A percentile compares a stretch with the other conserved stretches of the same genome.
Conservation (phyloP, 2,329 filamentous ascomycete genomes). For the Paraphaeosphaeria minitans region DNA sequence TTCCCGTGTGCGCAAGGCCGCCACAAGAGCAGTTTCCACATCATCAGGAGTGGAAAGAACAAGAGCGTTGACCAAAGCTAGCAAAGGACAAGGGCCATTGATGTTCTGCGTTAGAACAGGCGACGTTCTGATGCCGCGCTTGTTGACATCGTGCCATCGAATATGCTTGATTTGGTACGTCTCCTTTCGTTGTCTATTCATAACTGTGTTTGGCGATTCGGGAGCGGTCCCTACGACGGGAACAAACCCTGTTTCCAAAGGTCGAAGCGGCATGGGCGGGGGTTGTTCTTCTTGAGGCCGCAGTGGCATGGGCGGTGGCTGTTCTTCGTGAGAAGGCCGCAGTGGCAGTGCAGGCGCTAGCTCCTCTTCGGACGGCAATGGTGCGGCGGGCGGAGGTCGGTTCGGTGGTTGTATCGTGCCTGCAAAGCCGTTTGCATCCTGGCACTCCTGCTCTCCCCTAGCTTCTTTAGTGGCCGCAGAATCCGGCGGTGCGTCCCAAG, state of each 20-base stretch:
- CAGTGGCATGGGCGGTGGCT: constrained; percentile 40
- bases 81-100: constrained; percentile 91
- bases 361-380: constrained; percentile 27
- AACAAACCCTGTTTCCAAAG: constrained; percentile 29
- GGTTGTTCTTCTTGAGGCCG: constrained; percentile 42
- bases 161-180: constrained; percentile 95
- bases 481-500: constrained; percentile 37
- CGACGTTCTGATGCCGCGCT: constrained; percentile 70
- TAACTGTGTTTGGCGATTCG: constrained; percentile 49
- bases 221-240: constrained; percentile 26
- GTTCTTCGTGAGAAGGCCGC: constrained; percentile 41
- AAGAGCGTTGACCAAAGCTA: constrained; percentile 91
- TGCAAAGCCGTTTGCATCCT: constrained; percentile 24
- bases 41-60: constrained; percentile 78
- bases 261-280: constrained; percentile 43
- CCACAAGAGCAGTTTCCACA: constrained; percentile 72
- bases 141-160: constrained; percentile 74
- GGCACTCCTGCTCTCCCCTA: constrained; percentile 30
- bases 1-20: constrained; percentile 78
- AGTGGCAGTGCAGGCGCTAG: constrained; percentile 42
- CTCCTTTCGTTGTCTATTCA: constrained; percentile 63
- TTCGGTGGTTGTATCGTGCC: constrained; percentile 11
- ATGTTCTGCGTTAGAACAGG: constrained; percentile 91
- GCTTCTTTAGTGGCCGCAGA: constrained; percentile 23
- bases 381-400: constrained; percentile 11